Evolutionary conservation across 495 filamentous ascomycete genomes (phyloP), one percentile per base, ranked within the genome.

Genomic region (Umbilicaria muhlenbergii): DNA sequence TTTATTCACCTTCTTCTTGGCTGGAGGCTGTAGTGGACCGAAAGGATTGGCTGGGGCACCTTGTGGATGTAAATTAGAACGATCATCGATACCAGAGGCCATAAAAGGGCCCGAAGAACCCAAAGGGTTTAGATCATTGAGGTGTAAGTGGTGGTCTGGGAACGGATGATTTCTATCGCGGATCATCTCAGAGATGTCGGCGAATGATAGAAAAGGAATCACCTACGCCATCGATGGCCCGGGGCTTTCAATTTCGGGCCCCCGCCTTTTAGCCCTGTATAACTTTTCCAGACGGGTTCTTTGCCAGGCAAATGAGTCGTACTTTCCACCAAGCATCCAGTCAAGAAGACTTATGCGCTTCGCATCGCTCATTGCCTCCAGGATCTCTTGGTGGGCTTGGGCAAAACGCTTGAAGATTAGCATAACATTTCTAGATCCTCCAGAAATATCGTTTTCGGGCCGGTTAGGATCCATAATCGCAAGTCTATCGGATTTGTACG

Each of bases 401-500:
- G 67, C 55, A 58, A 96, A 96, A 8, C 62, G 54, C 5, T 62
- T 45, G 36, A 82, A 62, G 32, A 98, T 81, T 13, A 65, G 54
- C 0, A 51, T 28, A 15, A 79, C 78, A 38, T 81, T 77, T 32
- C 59, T 69, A 2, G 85, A 86, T 1, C 86, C 86, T 11, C 84
- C 82, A 2, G 89, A 74, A 12, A 98, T 86, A 50, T 96, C 86
- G 53, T 95, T 95, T 13, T 64, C 61, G 0, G 70, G 59, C 41
- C 81, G 79, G 55, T 96, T 94, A 0, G 91, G 91, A 56, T 98
- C 92, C 42, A 88, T 75, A 47, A 96, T 92, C 3, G 72, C 77
- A 6, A 94, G 64, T 16, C 71, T 67, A 39, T 68, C 59, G 21
- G 65, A 58, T 41, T 68, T 65, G 44, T 75, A 64, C 10, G 38